Conservation (phyloP, 176 grass and related monocot species). For the Paspalum notatum region DNA sequence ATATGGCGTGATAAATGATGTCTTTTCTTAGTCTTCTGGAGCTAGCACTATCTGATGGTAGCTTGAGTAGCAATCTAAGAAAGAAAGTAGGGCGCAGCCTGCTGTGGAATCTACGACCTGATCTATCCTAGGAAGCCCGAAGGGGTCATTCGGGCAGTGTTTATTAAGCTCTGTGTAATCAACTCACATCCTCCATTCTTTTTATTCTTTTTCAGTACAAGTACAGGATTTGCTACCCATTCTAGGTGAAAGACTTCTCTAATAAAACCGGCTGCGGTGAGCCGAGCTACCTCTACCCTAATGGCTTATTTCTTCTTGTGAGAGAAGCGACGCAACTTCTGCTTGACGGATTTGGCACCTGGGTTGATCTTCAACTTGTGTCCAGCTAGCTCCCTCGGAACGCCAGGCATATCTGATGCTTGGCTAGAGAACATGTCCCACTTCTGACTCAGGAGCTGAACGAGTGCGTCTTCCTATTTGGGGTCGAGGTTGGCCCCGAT, state of each 20-base stretch:
- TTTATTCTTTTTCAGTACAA: too few relatives aligned
- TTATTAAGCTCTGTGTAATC: too few relatives aligned
- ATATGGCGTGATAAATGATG: background rate
- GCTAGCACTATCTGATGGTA: background rate
- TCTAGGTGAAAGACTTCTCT: background rate
- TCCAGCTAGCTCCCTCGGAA: background rate
- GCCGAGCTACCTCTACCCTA: background rate
- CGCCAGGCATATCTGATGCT: background rate
- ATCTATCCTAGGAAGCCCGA: too few relatives aligned
- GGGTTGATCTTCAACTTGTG: background rate
- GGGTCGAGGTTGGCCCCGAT: background rate
- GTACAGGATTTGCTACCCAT: too few relatives aligned
- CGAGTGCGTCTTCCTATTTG: background rate
- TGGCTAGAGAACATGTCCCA: background rate
- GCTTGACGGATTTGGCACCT: background rate
- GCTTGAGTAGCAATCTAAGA: background rate
- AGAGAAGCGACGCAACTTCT: background rate
- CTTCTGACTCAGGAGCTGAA: background rate
- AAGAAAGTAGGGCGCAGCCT: background rate
- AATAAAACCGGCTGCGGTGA: background rate
- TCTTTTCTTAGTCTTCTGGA: background rate
- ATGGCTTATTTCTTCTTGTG: background rate
- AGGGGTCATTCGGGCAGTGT: too few relatives aligned
- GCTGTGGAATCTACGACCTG: too few relatives aligned
- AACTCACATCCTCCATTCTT: too few relatives aligned